Conservation (phyloP, 2,329 filamentous ascomycete species). For the Saccharata proteae region DNA sequence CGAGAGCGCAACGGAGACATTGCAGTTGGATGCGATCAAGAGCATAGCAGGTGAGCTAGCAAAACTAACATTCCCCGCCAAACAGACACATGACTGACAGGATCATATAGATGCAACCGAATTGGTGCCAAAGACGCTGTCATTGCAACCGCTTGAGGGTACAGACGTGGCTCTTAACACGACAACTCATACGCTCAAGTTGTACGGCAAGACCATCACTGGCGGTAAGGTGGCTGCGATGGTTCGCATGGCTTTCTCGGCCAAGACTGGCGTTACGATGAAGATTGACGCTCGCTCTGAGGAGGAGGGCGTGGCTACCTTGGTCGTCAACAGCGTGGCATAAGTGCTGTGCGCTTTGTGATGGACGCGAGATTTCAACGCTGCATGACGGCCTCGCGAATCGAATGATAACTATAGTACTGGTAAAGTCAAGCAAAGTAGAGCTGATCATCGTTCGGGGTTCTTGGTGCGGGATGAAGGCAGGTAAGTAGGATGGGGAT, state of each 20-base stretch:
- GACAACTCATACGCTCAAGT: constrained; percentile 86
- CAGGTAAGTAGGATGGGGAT: no score
- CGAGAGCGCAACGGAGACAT: constrained; percentile 81
- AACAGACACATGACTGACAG: not conserved
- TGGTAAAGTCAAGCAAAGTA: no score
- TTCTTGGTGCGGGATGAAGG: no score
- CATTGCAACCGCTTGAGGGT: constrained; percentile 85
- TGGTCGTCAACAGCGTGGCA: constrained; percentile 75
- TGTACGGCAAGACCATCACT: constrained; percentile 87
- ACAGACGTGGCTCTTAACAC: constrained; percentile 81
- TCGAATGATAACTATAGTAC: no score
- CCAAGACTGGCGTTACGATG: constrained; percentile 86
- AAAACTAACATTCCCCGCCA: constrained; percentile 36
- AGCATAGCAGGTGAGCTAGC: constrained; percentile 90
- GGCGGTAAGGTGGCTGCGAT: constrained; percentile 80
- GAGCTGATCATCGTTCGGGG: no score
- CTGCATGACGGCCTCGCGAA: no score
- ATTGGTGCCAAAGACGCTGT: constrained; percentile 73
- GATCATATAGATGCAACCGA: constrained; percentile 67
- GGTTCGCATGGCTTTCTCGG: constrained; percentile 86
- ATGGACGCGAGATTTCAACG: no score
- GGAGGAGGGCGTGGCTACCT: constrained; percentile 76
- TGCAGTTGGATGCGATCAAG: constrained; percentile 79
- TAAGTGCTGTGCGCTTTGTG: constrained; percentile 29
- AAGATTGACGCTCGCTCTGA: constrained; percentile 90